These are phyloP conservation scores for Mangifera indica DNA, from an alignment of 345 rosid species.

Conservation along the genomic window DNA sequence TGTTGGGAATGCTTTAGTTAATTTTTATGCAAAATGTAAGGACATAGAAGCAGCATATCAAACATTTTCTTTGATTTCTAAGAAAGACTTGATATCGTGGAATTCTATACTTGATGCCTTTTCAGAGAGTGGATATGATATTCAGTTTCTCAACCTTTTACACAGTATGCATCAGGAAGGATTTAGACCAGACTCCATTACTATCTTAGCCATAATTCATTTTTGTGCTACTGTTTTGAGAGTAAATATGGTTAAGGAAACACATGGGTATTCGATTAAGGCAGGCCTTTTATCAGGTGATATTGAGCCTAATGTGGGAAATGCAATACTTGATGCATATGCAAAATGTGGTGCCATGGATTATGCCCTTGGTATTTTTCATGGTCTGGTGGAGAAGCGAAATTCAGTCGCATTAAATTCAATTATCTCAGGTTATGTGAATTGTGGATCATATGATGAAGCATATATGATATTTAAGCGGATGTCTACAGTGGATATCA, in stretches of 20 bases:
- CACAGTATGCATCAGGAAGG: conserved; percentile 48
- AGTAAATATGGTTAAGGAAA: conserved; percentile 57
- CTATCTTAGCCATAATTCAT: conserved; percentile 45
- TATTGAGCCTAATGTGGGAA: conserved; percentile 41
- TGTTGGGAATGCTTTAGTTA: conserved; percentile 52
- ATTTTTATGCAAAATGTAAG: conserved; percentile 63
- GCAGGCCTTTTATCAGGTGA: conserved; percentile 38
- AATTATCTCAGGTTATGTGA: conserved; percentile 55
- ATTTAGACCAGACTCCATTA: conserved; percentile 47
- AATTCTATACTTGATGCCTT: conserved; percentile 59
- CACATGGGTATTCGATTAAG: conserved; percentile 66
- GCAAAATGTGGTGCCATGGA: conserved; percentile 62
- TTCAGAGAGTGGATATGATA: conserved; percentile 32
- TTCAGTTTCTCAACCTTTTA: conserved; percentile 45
- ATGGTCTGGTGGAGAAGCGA: conserved; percentile 41
- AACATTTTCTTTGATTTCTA: conserved; percentile 39
- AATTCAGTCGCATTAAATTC: conserved; percentile 60
- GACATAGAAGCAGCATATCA: conserved; percentile 48
- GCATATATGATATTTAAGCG: conserved; percentile 43
- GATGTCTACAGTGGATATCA: conserved; percentile 55
- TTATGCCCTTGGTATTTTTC: conserved; percentile 58
- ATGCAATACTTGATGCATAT: conserved; percentile 76
- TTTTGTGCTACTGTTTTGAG: conserved; percentile 31
- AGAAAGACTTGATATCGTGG: conserved; percentile 63
- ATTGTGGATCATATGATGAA: conserved; percentile 50